Evolutionary conservation across 768 basidiomycete genomes (phyloP), one percentile per base, ranked within the genome.

Genomic region (Dentipellis sp.): DNA sequence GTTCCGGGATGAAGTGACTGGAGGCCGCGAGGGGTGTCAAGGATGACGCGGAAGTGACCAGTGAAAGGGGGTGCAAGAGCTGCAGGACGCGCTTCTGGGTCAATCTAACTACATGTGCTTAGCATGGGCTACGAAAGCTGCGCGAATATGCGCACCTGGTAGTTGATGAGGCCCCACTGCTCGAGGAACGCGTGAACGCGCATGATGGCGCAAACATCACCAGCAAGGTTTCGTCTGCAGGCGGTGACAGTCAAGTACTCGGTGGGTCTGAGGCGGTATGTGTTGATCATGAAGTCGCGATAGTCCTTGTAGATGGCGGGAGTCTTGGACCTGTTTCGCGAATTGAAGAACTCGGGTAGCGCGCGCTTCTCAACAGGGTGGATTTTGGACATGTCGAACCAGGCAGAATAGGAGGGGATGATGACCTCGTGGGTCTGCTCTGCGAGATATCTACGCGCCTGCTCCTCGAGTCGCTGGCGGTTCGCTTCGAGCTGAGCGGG

Each of bases 211-310:
- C 97, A 97, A 6, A 98, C 97, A 69, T 99, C 97, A 47, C 97
- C 97, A 4, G 95, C 95, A 60, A 99, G 71, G 71, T 99, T 99
- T 60, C 97, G 75, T 66, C 97, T 72, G 68, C 97, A 99, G 1
- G 95, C 95, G 1, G 97, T 99, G 57, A 98, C 91, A 16, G 97
- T 99, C 56, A 99, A 79, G 65, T 99, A 99, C 68, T 99, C 97
- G 21, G 80, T 81, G 1, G 97, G 97, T 52, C 97, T 80, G 39
- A 99, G 77, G 52, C 97, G 79, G 71, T 97, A 98, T 1, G 97
- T 94, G 74, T 99, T 97, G 69, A 99, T 83, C 95, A 99, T 99
- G 64, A 99, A 99, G 76, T 99, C 95, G 58, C 97, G 84, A 66
- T 99, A 99, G 69, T 99, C 95, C 70, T 98, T 98, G 77, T 98